Evolutionary conservation across 192 early-diverging fungal species (phyloP).

Genomic region (Backusella tuberculispora): DNA sequence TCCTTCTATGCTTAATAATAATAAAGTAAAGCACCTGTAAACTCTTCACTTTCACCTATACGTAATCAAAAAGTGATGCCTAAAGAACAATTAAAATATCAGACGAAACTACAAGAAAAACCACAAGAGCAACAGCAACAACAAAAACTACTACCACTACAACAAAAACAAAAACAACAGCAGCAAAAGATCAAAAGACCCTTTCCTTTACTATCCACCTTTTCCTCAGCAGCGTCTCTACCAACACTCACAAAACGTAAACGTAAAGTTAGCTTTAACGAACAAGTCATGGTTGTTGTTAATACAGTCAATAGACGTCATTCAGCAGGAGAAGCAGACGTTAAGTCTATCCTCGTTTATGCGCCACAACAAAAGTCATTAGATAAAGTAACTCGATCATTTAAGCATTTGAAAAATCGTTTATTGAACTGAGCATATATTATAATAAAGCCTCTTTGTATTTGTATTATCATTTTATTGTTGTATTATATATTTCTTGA

Average conservation of each 20-base stretch:
- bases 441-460: not conserved
- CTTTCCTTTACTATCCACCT: constrained; percentile 9
- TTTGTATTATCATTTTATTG: not conserved
- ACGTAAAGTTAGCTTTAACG: constrained; percentile 14
- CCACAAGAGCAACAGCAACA: not conserved
- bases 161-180: not conserved
- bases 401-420: not conserved
- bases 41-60: not conserved
- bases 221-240: not conserved
- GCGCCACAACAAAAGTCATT: not conserved
- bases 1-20: too few relatives aligned
- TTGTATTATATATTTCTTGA: too few relatives aligned
- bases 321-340: not conserved
- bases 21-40: not conserved
- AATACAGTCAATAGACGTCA: not conserved
- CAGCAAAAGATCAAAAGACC: constrained; percentile 10
- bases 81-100: not conserved
- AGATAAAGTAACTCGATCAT: not conserved
- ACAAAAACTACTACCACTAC: not conserved
- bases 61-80: not conserved
- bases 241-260: constrained; percentile 1
- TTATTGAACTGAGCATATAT: not conserved
- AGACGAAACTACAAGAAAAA: too few relatives aligned
- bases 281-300: constrained; percentile 16
- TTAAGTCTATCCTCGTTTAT: not conserved